Conservation (phyloP, 208 protist species). For the Wallacemonas collosoma region DNA sequence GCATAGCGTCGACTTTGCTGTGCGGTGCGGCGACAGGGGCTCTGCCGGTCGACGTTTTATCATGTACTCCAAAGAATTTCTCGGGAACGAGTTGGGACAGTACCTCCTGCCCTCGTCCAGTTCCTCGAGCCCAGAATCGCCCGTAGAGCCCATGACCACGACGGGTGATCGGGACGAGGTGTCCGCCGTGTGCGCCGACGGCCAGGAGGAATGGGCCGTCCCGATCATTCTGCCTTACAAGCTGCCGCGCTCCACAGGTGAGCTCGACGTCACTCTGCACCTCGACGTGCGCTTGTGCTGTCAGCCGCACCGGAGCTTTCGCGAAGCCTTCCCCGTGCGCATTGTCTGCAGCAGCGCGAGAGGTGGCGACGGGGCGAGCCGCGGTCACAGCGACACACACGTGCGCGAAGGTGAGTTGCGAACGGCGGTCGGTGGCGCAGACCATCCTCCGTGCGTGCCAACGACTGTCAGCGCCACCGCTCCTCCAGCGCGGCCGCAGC, state of each 20-base stretch:
- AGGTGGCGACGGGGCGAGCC: neutral
- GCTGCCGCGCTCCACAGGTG: neutral
- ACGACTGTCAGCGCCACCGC: neutral
- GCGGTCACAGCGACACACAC: neutral
- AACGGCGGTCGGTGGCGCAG: neutral
- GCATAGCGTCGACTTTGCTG: conserved; percentile 7
- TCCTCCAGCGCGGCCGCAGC: too few species aligned
- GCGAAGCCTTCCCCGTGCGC: conserved; percentile 10
- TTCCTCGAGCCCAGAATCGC: neutral
- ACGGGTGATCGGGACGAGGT: neutral
- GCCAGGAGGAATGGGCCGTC: conserved; percentile 3
- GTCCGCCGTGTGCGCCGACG: neutral
- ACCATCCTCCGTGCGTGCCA: neutral
- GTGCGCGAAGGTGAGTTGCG: neutral
- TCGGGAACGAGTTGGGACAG: neutral
- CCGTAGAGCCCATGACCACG: neutral
- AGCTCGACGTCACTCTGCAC: conserved; percentile 10
- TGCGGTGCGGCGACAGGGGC: conserved; percentile 6
- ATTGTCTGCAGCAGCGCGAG: neutral
- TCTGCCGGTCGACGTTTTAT: neutral
- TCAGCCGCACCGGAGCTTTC: conserved; percentile 24
- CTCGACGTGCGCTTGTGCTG: conserved; percentile 20
- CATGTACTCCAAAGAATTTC: conserved; percentile 19
- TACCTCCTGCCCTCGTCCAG: conserved; percentile 3
- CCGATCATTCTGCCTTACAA: conserved; percentile 7